Conservation (phyloP, 306 rosid genomes). For the Ammopiptanthus mongolicus region DNA sequence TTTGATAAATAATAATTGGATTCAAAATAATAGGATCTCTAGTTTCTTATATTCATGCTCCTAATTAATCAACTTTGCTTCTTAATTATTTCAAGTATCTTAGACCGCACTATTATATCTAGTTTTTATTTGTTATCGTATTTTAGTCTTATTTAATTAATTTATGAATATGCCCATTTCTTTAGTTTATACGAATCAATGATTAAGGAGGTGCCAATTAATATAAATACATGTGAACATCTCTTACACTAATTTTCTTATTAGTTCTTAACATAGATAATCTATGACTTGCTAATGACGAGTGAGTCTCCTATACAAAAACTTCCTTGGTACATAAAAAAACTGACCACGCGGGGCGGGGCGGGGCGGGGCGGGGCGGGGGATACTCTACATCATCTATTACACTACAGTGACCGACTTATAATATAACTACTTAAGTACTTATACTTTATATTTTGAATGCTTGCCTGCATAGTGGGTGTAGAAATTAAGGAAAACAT, state of each 20-base stretch:
- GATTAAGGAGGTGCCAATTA: background rate
- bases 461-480: conserved; percentile 25
- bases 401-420: background rate
- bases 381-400: background rate
- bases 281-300: background rate
- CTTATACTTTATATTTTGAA: background rate
- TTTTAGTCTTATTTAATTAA: background rate
- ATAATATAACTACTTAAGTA: background rate
- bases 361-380: no score
- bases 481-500: background rate
- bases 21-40: conserved; percentile 43
- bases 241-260: background rate
- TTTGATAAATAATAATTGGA: conserved; percentile 32
- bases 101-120: conserved; percentile 14
- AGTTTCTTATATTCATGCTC: conserved; percentile 11
- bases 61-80: conserved; percentile 12
- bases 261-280: background rate
- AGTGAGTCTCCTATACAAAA: background rate
- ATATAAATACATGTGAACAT: background rate
- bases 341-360: no score
- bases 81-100: conserved; percentile 14
- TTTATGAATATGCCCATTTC: background rate
- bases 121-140: background rate
- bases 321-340: no score
- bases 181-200: background rate